Evolutionary conservation across 331 rosid genomes (phyloP), one percentile per base, ranked within the genome.

Genomic region (Malus hybrid): DNA sequence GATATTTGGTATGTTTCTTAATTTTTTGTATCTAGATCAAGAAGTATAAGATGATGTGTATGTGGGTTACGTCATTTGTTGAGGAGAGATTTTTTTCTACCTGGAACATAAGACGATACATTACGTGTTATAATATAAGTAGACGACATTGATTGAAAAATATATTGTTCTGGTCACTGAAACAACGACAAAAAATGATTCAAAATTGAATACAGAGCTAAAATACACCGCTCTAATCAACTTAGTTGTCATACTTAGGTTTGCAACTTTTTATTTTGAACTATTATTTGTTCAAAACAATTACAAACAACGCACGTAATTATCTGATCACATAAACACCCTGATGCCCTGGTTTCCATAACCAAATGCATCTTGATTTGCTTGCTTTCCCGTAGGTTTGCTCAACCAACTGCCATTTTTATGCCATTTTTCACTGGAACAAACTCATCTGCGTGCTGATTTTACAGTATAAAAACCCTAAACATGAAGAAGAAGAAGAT

Each of bases 241-340:
- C 14, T 42, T 42, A 10, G 13, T 39, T 2, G 12, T 39, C 4
- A 1, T 42, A 42, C 13, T 42, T 10, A 9, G 48, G 14, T 42
- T 10, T 42, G 14, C 48, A 42, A 42, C 3, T 42, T 42, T 42
- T 0, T 10, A 42, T 42, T 42, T 42, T 42, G 48, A 42, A 42
- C 48, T 42, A 42, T 10, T 42, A 42, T 42, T 42, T 42, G 48
- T 42, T 14, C 59, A 52, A 52, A 0, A 19, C 59, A 22, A 42
- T 46, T 13, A 27, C 34, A 36, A 16, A 42, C 48, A 42, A 42
- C 48, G 14, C 54, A 73, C 64, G 46, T 12, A 57, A 57, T 22
- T 72, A 18, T 65, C 20, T 66, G 7, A 20, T 80, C 83, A 80
- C 79, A 69, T 52, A 74, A 36, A 16, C 70, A 54, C 20, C 72